Evolutionary conservation across 2,329 filamentous ascomycete genomes (phyloP), one percentile per base, ranked within the genome.

Genomic region (Sclerotinia trifoliorum): DNA sequence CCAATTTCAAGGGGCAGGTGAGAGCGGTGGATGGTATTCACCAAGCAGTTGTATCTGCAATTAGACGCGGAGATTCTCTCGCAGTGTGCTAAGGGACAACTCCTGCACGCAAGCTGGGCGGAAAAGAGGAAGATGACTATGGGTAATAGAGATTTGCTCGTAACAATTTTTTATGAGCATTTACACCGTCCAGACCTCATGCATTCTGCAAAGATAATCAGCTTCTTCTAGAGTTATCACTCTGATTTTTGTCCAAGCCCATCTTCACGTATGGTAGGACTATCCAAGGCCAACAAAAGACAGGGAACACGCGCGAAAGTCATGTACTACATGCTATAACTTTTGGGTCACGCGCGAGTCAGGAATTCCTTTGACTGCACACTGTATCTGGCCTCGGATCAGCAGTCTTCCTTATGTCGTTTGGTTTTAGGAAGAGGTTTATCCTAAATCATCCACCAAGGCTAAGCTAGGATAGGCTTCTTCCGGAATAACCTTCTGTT

Each of bases 401-500:
- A 39, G 32, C 21, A 29, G 51, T n/a, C 19, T 21, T 24, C 21
- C 21, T 17, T 15, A 39, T 32, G 54, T 24, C 1, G 8, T 24
- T 35, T 2, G 5, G 2, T 2, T 4, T 56, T 56, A 7, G 54
- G 54, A n/a, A 29, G 26, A 39, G 21, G 26, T 21, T 39, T 39
- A 56, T 32, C 78, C 79, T 35, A 88, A 74, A n/a, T 88, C 85
- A 60, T 86, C 82, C 1, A 85, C 85, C 79, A 81, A 87, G 77
- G 72, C 79, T 83, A 85, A 0, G 87, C 84, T 21, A 88, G 72
- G 0, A 83, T 83, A 0, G 86, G 85, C 70, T 87, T 6, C 35
- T 85, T 85, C 76, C 84, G 84, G 73, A 88, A 88, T 78, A 80
- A 78, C 1, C 85, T 80, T 0, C 84, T 85, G 0, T 80, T 81